Evolutionary conservation across 2,329 filamentous ascomycete genomes (phyloP).

Genomic region (Scytalidium lignicola): DNA sequence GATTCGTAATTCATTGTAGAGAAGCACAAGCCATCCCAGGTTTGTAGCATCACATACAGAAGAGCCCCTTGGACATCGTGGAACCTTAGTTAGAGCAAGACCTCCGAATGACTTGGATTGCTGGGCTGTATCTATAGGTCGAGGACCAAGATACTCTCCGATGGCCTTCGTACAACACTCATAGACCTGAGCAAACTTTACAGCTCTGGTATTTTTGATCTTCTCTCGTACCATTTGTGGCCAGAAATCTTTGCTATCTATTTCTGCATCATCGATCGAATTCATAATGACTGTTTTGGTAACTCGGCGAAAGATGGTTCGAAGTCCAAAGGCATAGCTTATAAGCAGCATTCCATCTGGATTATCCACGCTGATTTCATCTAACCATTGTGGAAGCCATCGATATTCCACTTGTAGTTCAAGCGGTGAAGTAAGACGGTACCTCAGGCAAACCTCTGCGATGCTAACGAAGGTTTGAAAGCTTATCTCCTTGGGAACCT

Average conservation of each 20-base stretch:
- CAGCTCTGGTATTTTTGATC: constrained; percentile 42
- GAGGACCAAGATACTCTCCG: constrained; percentile 39
- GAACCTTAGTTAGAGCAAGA: constrained; percentile 31
- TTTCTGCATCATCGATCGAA: constrained; percentile 36
- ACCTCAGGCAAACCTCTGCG: constrained; percentile 44
- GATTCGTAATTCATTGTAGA: constrained; percentile 42
- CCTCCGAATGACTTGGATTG: constrained; percentile 14
- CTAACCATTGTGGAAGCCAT: constrained; percentile 49
- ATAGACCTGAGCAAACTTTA: constrained; percentile 46
- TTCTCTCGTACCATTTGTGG: constrained; percentile 42
- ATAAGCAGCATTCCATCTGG: constrained; percentile 46
- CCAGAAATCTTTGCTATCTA: constrained; percentile 38
- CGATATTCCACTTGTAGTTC: constrained; percentile 44
- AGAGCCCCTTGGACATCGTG: constrained; percentile 45
- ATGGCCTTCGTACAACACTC: constrained; percentile 39
- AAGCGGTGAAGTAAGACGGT: constrained; percentile 46
- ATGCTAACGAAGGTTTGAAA: constrained; percentile 48
- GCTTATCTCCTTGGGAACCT: constrained; percentile 39
- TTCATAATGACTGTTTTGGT: constrained; percentile 46
- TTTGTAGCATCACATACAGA: constrained; percentile 48
- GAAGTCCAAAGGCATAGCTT: constrained; percentile 46
- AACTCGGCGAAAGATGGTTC: constrained; percentile 43
- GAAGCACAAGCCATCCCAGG: constrained; percentile 49
- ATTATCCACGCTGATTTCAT: constrained; percentile 40
- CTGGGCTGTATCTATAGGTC: constrained; percentile 9